Evolutionary conservation across 2,329 filamentous ascomycete species (phyloP), one percentile per base, ranked within the genome.

Genomic region (Aspergillus eucalypticola): DNA sequence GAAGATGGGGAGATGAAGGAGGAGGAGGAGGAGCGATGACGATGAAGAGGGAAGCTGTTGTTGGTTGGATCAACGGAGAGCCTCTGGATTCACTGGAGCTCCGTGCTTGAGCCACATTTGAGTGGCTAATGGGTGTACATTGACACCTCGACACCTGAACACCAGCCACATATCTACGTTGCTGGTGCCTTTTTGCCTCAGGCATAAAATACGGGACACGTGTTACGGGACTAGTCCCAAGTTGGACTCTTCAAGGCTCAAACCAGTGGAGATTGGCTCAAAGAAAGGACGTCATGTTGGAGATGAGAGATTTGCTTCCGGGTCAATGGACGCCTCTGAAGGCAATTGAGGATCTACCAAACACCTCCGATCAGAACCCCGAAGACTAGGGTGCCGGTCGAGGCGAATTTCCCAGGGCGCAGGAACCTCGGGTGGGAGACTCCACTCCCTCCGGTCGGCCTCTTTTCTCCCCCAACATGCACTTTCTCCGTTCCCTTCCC

Each of bases 341-440:
- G 41, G 17, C 25, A 8, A 50, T 8, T 27, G 15, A 50, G 25
- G 6, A 17, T 25, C 25, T 10, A 29, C 21, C 11, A 35, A 35
- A 13, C 32, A 35, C 32, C 32, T 35, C 32, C 32, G 32, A 35
- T 35, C 32, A 35, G 32, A 13, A 13, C 5, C 32, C 32, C 32
- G 11, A 35, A 35, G 32, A 11, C 32, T 35, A 58, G 57, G 25
- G 46, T 50, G 46, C 46, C 46, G 46, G 8, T 50, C 46, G 46
- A 50, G 25, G 46, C 46, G 46, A 50, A 50, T 50, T 50, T 56
- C 42, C 66, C 66, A 70, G 68, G 71, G 70, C 73, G 72, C 74
- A 72, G 73, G 73, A 66, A 61, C 58, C 61, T 62, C 68, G 65
- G 66, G 64, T 61, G 59, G 60, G 53, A 51, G 59, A 59, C 61